Conservation (phyloP, 202 grass and related monocot genomes). For the Carex arenaria region DNA sequence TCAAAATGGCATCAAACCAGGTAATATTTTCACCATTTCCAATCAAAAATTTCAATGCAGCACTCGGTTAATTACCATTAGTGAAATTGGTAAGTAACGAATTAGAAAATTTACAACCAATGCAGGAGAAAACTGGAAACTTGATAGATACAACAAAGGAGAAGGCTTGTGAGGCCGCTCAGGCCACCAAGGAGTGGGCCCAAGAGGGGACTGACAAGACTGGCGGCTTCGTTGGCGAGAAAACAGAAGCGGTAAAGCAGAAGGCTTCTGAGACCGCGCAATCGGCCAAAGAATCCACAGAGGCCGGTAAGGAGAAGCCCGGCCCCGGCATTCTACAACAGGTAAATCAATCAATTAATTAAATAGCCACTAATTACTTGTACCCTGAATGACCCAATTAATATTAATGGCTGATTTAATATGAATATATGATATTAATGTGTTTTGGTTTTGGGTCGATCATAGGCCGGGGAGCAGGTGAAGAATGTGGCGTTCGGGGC, state of each 20-base stretch:
- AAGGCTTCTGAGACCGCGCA: slow-evolving; percentile 43
- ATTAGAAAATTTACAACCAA: too few species aligned
- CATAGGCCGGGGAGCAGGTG: slow-evolving; percentile 53
- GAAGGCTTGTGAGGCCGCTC: too few species aligned
- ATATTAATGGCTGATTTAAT: not conserved
- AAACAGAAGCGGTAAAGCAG: slow-evolving; percentile 43
- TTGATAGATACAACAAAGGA: too few species aligned
- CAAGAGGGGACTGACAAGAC: too few species aligned
- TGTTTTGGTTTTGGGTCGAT: slow-evolving; percentile 29
- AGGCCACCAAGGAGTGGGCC: too few species aligned
- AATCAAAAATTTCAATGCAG: too few species aligned
- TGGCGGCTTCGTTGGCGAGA: too few species aligned
- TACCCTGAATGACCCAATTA: not conserved
- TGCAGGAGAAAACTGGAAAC: too few species aligned
- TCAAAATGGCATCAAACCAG: slow-evolving; percentile 50
- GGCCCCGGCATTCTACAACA: slow-evolving; percentile 35
- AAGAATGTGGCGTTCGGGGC: slow-evolving; percentile 36
- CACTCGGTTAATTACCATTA: too few species aligned
- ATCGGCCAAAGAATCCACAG: slow-evolving; percentile 36
- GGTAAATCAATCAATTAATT: slow-evolving; percentile 18
- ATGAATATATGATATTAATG: not conserved
- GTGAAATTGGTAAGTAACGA: too few species aligned
- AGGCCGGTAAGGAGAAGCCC: slow-evolving; percentile 55
- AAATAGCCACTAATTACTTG: not conserved
- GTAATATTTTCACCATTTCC: too few species aligned